These are phyloP conservation scores for Epichloe sibirici DNA, from an alignment of 2,329 filamentous ascomycete genomes.

Conservation along the genomic window DNA sequence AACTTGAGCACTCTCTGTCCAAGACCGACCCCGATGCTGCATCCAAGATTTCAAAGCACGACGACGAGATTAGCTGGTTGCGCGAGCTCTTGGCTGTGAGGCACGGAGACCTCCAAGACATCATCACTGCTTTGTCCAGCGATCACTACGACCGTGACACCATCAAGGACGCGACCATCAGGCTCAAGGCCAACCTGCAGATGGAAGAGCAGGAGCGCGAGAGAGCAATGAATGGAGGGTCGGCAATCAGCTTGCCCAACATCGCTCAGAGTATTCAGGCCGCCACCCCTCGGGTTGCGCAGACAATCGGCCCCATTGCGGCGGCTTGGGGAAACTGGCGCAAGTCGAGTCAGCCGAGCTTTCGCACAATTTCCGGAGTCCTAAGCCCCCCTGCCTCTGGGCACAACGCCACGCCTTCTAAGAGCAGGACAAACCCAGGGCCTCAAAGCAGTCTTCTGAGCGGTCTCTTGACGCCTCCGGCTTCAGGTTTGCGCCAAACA, in stretches of 20 bases:
- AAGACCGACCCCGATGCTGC: conserved; percentile 65
- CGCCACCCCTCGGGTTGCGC: conserved; percentile 69
- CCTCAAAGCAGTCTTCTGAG: conserved; percentile 53
- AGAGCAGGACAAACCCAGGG: conserved; percentile 37
- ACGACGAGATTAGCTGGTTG: conserved; percentile 90
- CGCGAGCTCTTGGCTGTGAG: conserved; percentile 86
- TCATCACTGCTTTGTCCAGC: conserved; percentile 66
- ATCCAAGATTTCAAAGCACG: conserved; percentile 75
- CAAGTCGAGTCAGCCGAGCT: conserved; percentile 46
- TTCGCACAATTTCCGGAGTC: conserved; percentile 35
- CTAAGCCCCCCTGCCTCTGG: conserved; percentile 31
- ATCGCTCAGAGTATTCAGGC: conserved; percentile 69
- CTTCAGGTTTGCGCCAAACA: conserved; percentile 56
- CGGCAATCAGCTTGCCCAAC: conserved; percentile 56
- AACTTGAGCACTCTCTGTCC: conserved; percentile 60
- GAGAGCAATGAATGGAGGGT: conserved; percentile 61
- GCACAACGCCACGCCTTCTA: conserved; percentile 47
- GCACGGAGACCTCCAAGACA: conserved; percentile 82
- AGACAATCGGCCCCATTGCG: conserved; percentile 64
- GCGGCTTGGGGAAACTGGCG: conserved; percentile 98
- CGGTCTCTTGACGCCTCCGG: conserved; percentile 81
- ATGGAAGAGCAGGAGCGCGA: conserved; percentile 98
- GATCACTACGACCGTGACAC: conserved; percentile 65
- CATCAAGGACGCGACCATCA: conserved; percentile 83
- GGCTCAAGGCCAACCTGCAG: conserved; percentile 84